These are phyloP conservation scores for Dinochytrium kinnereticum DNA, from an alignment of 371 early-diverging fungal genomes.

Conservation along the genomic window DNA sequence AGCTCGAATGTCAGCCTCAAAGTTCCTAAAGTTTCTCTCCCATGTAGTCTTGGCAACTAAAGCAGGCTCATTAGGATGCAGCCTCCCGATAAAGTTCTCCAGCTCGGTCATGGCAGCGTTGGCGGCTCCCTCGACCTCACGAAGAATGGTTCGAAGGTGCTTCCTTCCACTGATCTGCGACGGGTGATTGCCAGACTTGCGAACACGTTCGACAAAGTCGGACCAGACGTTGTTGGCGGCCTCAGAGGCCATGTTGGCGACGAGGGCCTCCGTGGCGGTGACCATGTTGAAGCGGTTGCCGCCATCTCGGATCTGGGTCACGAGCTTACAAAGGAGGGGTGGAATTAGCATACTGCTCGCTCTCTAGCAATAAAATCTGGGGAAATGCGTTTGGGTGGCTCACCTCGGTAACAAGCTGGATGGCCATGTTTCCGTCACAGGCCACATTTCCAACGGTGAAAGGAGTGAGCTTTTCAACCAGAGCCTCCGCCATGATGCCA, in stretches of 20 bases:
- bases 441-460: slow-evolving; percentile 49
- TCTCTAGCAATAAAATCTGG: too few relatives aligned
- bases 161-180: slow-evolving; percentile 54
- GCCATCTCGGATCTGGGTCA: slow-evolving; percentile 56
- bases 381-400: too few relatives aligned
- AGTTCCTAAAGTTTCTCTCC: slow-evolving; percentile 54
- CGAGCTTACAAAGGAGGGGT: slow-evolving; percentile 33
- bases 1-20: slow-evolving; percentile 47
- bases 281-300: slow-evolving; percentile 62
- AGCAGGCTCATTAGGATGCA: slow-evolving; percentile 53
- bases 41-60: slow-evolving; percentile 46
- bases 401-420: slow-evolving; percentile 53
- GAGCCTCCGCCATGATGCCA: slow-evolving; percentile 34
- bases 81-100: slow-evolving; percentile 47
- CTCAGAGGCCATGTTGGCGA: slow-evolving; percentile 59
- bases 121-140: slow-evolving; percentile 56
- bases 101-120: slow-evolving; percentile 49
- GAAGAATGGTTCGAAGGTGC: slow-evolving; percentile 52
- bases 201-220: slow-evolving; percentile 49
- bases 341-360: too few relatives aligned
- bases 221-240: slow-evolving; percentile 60
- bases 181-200: slow-evolving; percentile 52
- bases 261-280: slow-evolving; percentile 57
- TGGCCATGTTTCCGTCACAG: slow-evolving; percentile 49
- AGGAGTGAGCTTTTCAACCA: slow-evolving; percentile 40